Conservation (phyloP, 306 rosid species). For the Acmispon strigosus region DNA sequence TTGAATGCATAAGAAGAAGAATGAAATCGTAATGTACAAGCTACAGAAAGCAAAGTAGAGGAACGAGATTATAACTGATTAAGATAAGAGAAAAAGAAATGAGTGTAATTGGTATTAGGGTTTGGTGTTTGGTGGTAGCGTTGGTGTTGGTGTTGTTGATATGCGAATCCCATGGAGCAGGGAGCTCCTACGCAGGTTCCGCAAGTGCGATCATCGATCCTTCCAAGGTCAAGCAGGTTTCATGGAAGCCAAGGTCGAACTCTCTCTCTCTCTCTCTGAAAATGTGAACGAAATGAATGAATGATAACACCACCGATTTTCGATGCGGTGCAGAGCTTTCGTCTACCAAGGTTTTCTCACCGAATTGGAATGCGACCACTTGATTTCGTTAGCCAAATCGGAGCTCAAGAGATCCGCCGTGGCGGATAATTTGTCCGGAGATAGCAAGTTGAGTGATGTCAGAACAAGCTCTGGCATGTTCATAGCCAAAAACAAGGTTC, state of each 20-base stretch:
- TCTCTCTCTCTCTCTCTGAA: neutral
- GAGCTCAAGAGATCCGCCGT: conserved; percentile 93
- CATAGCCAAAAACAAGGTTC: conserved; percentile 78
- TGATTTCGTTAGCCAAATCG: conserved; percentile 76
- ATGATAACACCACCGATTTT: neutral
- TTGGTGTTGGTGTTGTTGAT: conserved; percentile 23
- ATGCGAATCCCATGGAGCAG: conserved; percentile 22
- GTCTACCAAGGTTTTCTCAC: conserved; percentile 76
- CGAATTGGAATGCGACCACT: conserved; percentile 83
- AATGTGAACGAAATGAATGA: neutral
- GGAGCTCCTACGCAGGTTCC: conserved; percentile 60
- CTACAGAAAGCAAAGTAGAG: neutral
- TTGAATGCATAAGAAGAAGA: neutral
- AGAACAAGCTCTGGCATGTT: conserved; percentile 97
- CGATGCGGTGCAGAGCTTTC: conserved; percentile 59
- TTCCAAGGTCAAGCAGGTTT: conserved; percentile 72
- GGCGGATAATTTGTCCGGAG: conserved; percentile 69
- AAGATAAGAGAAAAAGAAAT: neutral
- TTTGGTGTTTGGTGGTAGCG: conserved; percentile 16
- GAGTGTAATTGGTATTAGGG: conserved; percentile 27
- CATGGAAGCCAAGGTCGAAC: conserved; percentile 81
- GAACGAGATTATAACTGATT: neutral
- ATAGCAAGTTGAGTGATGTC: conserved; percentile 66
- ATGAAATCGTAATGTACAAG: neutral
- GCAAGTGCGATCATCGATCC: conserved; percentile 71